phyloP scores from a whole-genome alignment of 2,329 filamentous ascomycete species.

The Aschersonia sp. region DNA sequence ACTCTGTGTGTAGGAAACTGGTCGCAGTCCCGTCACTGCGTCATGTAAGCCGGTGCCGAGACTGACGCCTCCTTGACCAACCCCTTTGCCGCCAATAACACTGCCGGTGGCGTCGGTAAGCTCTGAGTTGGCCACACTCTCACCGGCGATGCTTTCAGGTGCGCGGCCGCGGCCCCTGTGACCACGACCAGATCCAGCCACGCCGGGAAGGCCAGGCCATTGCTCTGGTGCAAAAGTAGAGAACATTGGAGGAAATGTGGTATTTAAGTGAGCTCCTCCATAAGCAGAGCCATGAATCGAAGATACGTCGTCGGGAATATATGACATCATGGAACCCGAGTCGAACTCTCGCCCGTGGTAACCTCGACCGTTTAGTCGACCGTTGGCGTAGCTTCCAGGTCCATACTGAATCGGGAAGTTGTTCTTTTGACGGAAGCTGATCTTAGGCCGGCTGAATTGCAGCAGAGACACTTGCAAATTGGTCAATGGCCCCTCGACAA shows the following conservation, averaged over 20 bases:
- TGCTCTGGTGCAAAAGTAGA: conserved; percentile 75
- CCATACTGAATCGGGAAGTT: conserved; percentile 56
- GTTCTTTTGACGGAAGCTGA: conserved; percentile 83
- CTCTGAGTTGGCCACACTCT: conserved; percentile 85
- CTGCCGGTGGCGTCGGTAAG: conserved; percentile 72
- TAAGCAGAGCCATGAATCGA: conserved; percentile 88
- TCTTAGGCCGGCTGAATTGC: conserved; percentile 89
- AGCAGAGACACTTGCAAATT: conserved; percentile 93
- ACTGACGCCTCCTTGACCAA: conserved; percentile 77
- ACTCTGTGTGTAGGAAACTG: conserved; percentile 41
- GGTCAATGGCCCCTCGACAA: conserved; percentile 87
- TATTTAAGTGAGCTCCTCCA: conserved; percentile 60
- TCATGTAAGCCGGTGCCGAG: conserved; percentile 68
- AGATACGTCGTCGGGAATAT: conserved; percentile 93
- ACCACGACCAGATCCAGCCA: conserved; percentile 44
- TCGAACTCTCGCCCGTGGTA: conserved; percentile 45
- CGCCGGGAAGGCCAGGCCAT: conserved; percentile 73
- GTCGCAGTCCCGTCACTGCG: conserved; percentile 49
- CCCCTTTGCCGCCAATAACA: conserved; percentile 59
- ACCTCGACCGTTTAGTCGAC: conserved; percentile 24
- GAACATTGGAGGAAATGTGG: conserved; percentile 87
- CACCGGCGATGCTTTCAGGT: conserved; percentile 71
- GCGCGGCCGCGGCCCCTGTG: conserved; percentile 53
- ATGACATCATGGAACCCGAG: conserved; percentile 79
- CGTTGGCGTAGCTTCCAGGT: conserved; percentile 20